phyloP scores from a whole-genome alignment of 2,329 filamentous ascomycete species.

The Trichophyton benhamiae region DNA sequence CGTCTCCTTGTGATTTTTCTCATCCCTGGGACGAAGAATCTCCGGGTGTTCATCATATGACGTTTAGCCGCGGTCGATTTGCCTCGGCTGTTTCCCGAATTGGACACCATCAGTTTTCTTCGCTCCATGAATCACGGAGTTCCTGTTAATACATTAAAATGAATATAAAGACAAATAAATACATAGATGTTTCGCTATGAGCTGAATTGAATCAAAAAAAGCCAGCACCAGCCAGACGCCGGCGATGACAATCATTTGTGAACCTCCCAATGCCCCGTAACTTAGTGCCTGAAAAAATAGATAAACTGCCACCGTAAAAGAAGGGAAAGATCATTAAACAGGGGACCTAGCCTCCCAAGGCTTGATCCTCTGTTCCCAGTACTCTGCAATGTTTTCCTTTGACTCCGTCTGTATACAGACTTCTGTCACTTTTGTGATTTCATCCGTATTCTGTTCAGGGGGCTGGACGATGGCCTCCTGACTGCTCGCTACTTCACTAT shows the following conservation, averaged over 20 bases:
- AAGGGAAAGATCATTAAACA: neutral
- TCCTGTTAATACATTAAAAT: no score
- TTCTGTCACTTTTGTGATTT: conserved; percentile 3
- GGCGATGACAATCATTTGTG: neutral
- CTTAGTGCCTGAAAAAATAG: neutral
- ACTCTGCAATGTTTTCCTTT: neutral
- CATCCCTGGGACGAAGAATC: neutral
- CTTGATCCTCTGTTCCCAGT: neutral
- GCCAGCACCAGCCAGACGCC: neutral
- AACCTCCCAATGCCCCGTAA: neutral
- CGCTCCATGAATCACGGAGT: no score
- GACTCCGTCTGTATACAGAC: neutral
- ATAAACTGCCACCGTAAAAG: neutral
- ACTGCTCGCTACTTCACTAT: neutral
- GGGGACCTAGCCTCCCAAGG: neutral
- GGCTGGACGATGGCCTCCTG: neutral
- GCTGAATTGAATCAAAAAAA: neutral
- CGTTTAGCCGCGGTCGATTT: neutral
- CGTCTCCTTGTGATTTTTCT: neutral
- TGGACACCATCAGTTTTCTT: neutral
- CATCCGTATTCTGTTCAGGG: neutral
- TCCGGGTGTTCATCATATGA: neutral
- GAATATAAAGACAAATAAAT: no score
- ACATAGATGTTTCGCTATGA: no score
- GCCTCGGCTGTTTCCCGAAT: neutral